Evolutionary conservation across 1,284 basidiomycete genomes (phyloP).

Genomic region (Ceratobasidium sp.): DNA sequence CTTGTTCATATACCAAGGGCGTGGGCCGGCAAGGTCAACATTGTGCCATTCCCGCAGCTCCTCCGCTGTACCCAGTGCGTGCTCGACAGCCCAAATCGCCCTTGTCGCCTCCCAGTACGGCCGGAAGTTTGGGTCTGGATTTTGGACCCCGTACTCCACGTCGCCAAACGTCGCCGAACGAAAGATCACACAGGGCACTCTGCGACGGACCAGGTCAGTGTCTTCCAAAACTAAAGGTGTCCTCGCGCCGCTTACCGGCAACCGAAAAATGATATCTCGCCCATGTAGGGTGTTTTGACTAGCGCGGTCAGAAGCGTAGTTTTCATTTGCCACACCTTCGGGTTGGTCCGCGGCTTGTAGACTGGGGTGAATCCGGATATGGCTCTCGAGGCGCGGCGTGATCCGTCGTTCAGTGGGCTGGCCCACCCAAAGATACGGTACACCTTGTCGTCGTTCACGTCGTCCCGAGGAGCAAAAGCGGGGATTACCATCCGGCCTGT

Average conservation of each 20-base stretch:
- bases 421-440: too few species aligned
- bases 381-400: background rate
- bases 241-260: background rate
- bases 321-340: constrained; percentile 14
- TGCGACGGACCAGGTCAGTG: background rate
- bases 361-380: background rate
- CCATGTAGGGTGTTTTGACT: background rate
- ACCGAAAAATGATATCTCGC: background rate
- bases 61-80: background rate
- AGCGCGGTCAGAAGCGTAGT: background rate
- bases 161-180: background rate
- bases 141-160: background rate
- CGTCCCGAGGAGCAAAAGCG: too few species aligned
- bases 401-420: background rate
- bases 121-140: background rate
- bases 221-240: too few species aligned
- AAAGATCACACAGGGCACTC: background rate
- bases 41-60: background rate
- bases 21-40: background rate
- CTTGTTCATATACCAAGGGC: background rate
- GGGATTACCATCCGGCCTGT: too few species aligned
- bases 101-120: background rate
- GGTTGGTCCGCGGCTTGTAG: background rate
- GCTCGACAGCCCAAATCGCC: background rate
- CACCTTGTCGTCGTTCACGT: too few species aligned